Conservation (phyloP, 2,329 filamentous ascomycete species). For the Didymella arachidicola region DNA sequence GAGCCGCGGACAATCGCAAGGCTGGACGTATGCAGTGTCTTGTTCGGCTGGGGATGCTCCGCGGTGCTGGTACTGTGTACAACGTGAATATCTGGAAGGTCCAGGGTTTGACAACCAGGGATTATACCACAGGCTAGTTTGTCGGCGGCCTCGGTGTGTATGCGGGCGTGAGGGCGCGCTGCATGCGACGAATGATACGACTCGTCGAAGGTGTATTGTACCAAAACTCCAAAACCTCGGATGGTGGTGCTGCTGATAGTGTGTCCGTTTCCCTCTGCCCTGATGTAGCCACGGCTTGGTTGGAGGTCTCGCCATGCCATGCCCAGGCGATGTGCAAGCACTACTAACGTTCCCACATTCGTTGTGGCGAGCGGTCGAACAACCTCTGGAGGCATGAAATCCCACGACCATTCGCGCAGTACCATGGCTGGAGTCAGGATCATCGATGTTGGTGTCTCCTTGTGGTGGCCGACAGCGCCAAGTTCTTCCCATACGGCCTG, state of each 20-base stretch:
- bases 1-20: neutral
- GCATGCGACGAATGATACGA: constrained; percentile 1
- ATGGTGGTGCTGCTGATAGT: constrained; percentile 6
- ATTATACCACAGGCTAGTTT: constrained; percentile 15
- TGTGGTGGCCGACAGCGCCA: neutral
- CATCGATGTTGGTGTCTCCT: neutral
- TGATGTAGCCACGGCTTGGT: neutral
- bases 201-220: constrained; percentile 7
- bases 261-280: constrained; percentile 2
- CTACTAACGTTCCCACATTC: constrained; percentile 1
- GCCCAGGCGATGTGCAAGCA: constrained; percentile 9
- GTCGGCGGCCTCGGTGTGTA: constrained; percentile 8
- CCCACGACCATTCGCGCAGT: constrained; percentile 12
- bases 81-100: neutral
- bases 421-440: constrained; percentile 5
- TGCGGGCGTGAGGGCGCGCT: constrained; percentile 1
- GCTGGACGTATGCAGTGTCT: neutral
- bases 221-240: neutral
- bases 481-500: neutral
- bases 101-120: constrained; percentile 1
- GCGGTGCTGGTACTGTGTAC: neutral
- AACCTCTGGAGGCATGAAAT: constrained; percentile 22
- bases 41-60: neutral
- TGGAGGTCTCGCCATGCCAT: constrained; percentile 13
- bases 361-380: constrained; percentile 20